Evolutionary conservation across 495 filamentous ascomycete genomes (phyloP).

Genomic region (Filosporella fistucella): DNA sequence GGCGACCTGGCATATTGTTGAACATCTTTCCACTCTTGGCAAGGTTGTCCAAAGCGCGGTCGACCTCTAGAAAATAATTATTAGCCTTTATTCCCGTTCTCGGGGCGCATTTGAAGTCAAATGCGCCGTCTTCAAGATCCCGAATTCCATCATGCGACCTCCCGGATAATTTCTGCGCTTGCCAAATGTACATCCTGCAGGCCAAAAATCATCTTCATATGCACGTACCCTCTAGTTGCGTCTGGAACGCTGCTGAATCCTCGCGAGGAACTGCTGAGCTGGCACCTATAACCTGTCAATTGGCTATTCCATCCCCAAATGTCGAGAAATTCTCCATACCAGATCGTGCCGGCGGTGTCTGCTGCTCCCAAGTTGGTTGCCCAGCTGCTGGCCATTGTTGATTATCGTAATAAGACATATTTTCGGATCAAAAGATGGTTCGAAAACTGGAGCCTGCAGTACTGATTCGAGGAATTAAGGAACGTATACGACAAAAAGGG

Average conservation of each 20-base stretch:
- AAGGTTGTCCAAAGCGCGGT: constrained; percentile 92
- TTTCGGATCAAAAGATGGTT: constrained; percentile 17
- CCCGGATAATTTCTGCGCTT: constrained; percentile 2
- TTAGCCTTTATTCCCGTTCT: constrained; percentile 13
- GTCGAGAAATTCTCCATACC: constrained; percentile 45
- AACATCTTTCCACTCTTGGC: constrained; percentile 95
- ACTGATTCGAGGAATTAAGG: constrained; percentile 19
- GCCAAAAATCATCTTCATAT: constrained; percentile 2
- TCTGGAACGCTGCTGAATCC: constrained; percentile 74
- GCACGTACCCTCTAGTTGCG: constrained; percentile 87
- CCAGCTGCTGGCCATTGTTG: constrained; percentile 71
- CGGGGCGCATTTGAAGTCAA: too few species aligned
- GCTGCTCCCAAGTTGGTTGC: constrained; percentile 74
- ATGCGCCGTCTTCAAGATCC: not conserved
- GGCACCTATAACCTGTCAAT: constrained; percentile 55
- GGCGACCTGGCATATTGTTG: constrained; percentile 61
- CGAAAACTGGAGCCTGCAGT: constrained; percentile 27
- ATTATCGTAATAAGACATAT: constrained; percentile 90
- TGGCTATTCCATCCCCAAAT: constrained; percentile 13
- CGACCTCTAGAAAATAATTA: constrained; percentile 61
- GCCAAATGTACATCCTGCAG: not conserved
- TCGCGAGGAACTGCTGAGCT: constrained; percentile 74
- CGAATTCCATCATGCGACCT: not conserved
- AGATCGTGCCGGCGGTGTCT: constrained; percentile 79
- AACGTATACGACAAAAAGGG: constrained; percentile 20